Conservation (phyloP, 2,329 filamentous ascomycete species). For the Ophiocordyceps sinensis region DNA sequence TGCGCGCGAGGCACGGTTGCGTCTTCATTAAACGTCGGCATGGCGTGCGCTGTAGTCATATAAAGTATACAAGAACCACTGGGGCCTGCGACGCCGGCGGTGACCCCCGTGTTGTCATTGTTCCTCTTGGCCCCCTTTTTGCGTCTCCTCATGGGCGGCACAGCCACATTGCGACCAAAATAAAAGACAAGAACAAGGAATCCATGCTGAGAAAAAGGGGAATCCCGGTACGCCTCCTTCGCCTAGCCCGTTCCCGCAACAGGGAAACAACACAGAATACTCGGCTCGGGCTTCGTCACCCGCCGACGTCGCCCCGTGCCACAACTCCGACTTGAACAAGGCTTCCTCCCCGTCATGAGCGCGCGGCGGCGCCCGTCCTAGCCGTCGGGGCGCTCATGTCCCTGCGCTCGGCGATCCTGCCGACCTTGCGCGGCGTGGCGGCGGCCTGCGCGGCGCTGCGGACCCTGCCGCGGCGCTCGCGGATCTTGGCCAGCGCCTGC, state of each 20-base stretch:
- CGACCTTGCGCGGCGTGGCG: constrained; percentile 40
- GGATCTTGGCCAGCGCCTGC: constrained; percentile 61
- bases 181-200: neutral
- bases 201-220: neutral
- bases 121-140: too few species aligned
- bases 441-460: constrained; percentile 51
- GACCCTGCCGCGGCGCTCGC: constrained; percentile 56
- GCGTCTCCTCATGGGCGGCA: too few species aligned
- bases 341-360: neutral
- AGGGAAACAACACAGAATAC: too few species aligned
- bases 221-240: neutral
- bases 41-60: neutral
- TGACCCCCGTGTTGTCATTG: too few species aligned
- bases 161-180: too few species aligned
- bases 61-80: neutral
- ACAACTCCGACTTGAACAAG: too few species aligned
- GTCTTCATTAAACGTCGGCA: neutral
- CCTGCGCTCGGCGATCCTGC: constrained; percentile 32
- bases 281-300: too few species aligned
- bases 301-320: too few species aligned
- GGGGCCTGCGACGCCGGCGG: too few species aligned
- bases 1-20: neutral
- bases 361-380: neutral
- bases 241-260: neutral
- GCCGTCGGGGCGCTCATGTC: constrained; percentile 32